A percentile compares a stretch with the other conserved stretches of the same genome.
Evolutionary conservation across 768 basidiomycete genomes (phyloP).

Genomic region (Lentinula detonsa): DNA sequence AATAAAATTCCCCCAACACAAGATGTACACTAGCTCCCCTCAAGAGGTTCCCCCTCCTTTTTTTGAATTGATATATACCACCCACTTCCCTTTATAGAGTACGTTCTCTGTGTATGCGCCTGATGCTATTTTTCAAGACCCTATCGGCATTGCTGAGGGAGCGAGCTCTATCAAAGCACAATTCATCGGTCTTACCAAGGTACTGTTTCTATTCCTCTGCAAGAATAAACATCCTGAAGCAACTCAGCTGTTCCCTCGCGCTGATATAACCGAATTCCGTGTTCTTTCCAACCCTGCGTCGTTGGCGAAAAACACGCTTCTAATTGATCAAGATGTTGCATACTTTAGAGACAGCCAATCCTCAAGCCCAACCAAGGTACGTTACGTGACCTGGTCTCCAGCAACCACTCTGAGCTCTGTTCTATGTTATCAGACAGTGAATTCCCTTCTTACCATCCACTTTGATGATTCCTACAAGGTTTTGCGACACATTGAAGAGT

Average conservation of each 20-base stretch:
- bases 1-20: no score
- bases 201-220: not conserved
- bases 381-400: not conserved
- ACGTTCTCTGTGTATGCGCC: constrained; percentile 36
- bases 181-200: constrained; percentile 39
- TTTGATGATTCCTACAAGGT: constrained; percentile 31
- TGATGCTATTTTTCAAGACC: constrained; percentile 40
- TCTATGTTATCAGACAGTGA: constrained; percentile 29
- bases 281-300: constrained; percentile 33
- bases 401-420: not conserved
- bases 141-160: constrained; percentile 37
- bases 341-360: constrained; percentile 33
- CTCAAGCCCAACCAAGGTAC: constrained; percentile 34
- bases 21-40: constrained; percentile 35
- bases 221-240: constrained; percentile 24
- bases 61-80: not conserved
- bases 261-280: no score
- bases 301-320: constrained; percentile 27
- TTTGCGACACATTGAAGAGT: constrained; percentile 35
- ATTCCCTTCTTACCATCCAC: constrained; percentile 29
- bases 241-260: no score
- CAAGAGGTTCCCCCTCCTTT: constrained; percentile 21
- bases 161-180: constrained; percentile 33
- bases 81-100: constrained; percentile 15
- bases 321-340: constrained; percentile 42